These are phyloP conservation scores for Collybia sp. DNA, from an alignment of 768 basidiomycete species.

Conservation along the genomic window DNA sequence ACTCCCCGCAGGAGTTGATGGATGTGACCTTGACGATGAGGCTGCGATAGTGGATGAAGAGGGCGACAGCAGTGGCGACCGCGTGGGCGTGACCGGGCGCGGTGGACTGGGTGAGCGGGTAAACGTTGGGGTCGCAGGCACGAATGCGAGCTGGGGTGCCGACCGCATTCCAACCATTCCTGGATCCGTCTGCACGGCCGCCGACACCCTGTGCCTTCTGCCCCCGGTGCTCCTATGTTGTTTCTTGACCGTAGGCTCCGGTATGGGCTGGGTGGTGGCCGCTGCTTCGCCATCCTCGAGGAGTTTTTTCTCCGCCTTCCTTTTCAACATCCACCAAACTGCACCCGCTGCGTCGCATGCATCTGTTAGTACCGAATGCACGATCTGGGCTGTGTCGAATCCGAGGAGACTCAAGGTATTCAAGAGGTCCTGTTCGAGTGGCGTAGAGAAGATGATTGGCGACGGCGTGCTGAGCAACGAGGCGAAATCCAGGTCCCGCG, in stretches of 20 bases:
- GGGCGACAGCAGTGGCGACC: conserved; percentile 54
- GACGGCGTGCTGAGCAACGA: conserved; percentile 59
- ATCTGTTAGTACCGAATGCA: conserved; percentile 87
- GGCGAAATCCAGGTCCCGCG: conserved; percentile 54
- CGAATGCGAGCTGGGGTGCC: conserved; percentile 63
- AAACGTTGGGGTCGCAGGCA: conserved; percentile 74
- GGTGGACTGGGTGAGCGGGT: conserved; percentile 50
- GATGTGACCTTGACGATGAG: conserved; percentile 55
- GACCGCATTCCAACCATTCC: conserved; percentile 21
- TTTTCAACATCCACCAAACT: conserved; percentile 94
- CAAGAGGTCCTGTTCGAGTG: conserved; percentile 75
- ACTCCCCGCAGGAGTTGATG: conserved; percentile 65
- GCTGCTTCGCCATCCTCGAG: conserved; percentile 23
- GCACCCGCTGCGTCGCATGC: conserved; percentile 92
- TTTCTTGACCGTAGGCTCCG: conserved; percentile 6
- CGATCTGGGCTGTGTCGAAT: conserved; percentile 91
- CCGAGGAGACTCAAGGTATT: conserved; percentile 72
- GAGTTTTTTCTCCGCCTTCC: conserved; percentile 64
- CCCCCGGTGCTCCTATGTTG: conserved; percentile 22
- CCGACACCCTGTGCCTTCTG: conserved; percentile 24
- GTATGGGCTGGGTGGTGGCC: conserved; percentile 2
- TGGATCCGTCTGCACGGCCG: conserved; percentile 45
- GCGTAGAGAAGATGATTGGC: conserved; percentile 84
- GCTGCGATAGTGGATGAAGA: conserved; percentile 43
- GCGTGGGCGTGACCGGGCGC: conserved; percentile 37